Base-by-base conservation (phyloP, 306 rosid genomes). In the Sicyos baderoa region DNA sequence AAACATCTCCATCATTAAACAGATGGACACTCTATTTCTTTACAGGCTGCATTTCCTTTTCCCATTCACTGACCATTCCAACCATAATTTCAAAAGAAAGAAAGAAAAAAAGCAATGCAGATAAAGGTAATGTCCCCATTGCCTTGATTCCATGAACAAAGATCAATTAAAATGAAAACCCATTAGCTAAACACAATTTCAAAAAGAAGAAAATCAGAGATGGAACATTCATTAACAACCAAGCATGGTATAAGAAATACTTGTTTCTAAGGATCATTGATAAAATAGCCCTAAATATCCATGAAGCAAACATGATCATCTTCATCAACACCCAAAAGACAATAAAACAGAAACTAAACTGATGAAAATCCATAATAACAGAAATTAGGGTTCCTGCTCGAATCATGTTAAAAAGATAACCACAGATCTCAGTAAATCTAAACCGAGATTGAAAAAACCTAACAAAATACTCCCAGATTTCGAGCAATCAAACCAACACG, bases 401-500 rank as follows among this genome's bases (percentile, higher is more conserved):
- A 52, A 69, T 29, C 58, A 60, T 52, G 18, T 69, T 27, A 16
- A 16, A 50, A 35, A 70, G 62, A 51, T 37, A 18, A 70, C 32
- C 62, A 65, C 54, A 65, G 50, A 63, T 13, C 70, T 32, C 54
- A 65, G 54, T 65, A 44, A n/a, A 66, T 45, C 52, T 12, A 22
- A 47, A 21, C 71, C 23, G 55, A 57, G 37, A 21, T 45, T 9
- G 37, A 37, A 71, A 57, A 25, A 29, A 18, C 51, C 49, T 13
- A 54, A 57, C 64, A 71, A 54, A 71, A 71, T 29, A 54, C 65
- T 63, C 37, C 74, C 53, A 18, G 52, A 71, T 23, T 40, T 21
- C 23, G 13, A 54, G 54, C 54, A 65, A 49, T 49, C 53, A 49
- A 65, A 69, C 21, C n/a, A 70, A 17, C 14, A 18, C 19, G 68